A percentile compares a stretch with the other conserved stretches of the same genome.
Evolutionary conservation across 2,329 filamentous ascomycete species (phyloP).

Genomic region (Penicillium palitans): DNA sequence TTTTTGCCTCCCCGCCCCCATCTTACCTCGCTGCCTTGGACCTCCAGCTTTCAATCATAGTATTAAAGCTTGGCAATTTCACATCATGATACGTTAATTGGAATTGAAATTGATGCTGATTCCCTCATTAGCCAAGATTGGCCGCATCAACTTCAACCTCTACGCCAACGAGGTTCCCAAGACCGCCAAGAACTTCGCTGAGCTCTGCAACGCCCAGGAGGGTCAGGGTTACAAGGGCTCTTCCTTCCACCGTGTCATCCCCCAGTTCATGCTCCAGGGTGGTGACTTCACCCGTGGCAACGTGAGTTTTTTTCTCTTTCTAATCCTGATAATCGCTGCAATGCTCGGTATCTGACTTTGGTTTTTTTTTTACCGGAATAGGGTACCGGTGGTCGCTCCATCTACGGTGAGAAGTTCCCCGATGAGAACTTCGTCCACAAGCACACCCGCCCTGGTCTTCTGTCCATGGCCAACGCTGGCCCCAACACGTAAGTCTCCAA

Average conservation of each 20-base stretch:
- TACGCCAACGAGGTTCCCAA: conserved; percentile 84
- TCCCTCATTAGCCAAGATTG: conserved; percentile 61
- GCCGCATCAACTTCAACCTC: conserved; percentile 86
- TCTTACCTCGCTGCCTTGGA: conserved; percentile 2
- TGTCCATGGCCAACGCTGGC: conserved; percentile 95
- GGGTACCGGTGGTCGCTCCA: conserved; percentile 90
- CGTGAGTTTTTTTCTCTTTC: conserved; percentile 56
- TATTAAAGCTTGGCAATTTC: conserved; percentile 10
- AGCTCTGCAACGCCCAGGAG: conserved; percentile 77
- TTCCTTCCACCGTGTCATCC: conserved; percentile 90
- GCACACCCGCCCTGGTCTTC: conserved; percentile 73
- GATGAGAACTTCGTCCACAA: conserved; percentile 85
- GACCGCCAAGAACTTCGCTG: conserved; percentile 82
- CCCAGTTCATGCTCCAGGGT: conserved; percentile 92
- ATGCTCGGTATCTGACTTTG: conserved; percentile 13
- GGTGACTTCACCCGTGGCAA: conserved; percentile 93
- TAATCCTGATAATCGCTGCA: background rate
- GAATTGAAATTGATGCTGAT: conserved; percentile 16
- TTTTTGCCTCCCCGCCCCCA: conserved; percentile 11
- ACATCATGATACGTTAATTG: conserved; percentile 25
- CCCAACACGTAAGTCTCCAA: conserved; percentile 72
- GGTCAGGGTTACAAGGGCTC: conserved; percentile 82
- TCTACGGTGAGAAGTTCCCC: conserved; percentile 91
- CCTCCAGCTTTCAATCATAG: background rate
- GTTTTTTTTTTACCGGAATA: conserved; percentile 38